A percentile compares a stretch with the other conserved stretches of the same genome.
These are phyloP conservation scores for Xerocomellus intermedius DNA, from an alignment of 768 basidiomycete species.

Conservation along the genomic window DNA sequence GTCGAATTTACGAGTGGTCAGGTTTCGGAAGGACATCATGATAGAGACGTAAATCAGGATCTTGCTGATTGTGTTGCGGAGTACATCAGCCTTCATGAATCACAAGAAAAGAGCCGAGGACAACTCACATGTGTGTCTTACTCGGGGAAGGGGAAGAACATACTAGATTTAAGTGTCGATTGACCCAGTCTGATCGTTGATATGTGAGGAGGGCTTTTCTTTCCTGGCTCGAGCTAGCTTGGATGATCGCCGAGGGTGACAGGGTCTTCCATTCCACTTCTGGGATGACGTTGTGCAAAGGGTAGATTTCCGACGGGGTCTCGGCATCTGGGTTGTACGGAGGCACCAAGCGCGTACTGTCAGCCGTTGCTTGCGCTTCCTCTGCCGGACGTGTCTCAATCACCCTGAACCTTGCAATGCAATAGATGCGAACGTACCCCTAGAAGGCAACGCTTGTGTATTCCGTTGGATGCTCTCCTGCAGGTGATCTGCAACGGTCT, in stretches of 20 bases:
- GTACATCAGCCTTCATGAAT: neutral
- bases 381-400: constrained; percentile 40
- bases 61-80: constrained; percentile 46
- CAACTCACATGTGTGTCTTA: constrained; percentile 59
- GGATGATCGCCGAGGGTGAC: constrained; percentile 52
- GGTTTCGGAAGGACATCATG: constrained; percentile 70
- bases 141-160: constrained; percentile 47
- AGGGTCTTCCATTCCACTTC: constrained; percentile 79
- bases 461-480: constrained; percentile 80
- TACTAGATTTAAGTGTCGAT: constrained; percentile 51
- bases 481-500: constrained; percentile 75
- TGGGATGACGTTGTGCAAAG: constrained; percentile 72
- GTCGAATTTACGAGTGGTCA: constrained; percentile 40
- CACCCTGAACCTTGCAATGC: neutral
- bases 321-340: constrained; percentile 64
- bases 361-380: constrained; percentile 60
- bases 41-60: constrained; percentile 76
- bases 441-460: constrained; percentile 64
- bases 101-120: neutral
- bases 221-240: constrained; percentile 46
- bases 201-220: constrained; percentile 59
- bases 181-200: constrained; percentile 67
- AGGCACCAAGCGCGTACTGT: constrained; percentile 74
- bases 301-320: constrained; percentile 72
- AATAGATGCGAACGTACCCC: constrained; percentile 47